Percentiles rank a stretch among this genome's conserved stretches.
These are phyloP conservation scores for Cochlearia excelsa DNA, from an alignment of 345 rosid genomes.

Conservation along the genomic window DNA sequence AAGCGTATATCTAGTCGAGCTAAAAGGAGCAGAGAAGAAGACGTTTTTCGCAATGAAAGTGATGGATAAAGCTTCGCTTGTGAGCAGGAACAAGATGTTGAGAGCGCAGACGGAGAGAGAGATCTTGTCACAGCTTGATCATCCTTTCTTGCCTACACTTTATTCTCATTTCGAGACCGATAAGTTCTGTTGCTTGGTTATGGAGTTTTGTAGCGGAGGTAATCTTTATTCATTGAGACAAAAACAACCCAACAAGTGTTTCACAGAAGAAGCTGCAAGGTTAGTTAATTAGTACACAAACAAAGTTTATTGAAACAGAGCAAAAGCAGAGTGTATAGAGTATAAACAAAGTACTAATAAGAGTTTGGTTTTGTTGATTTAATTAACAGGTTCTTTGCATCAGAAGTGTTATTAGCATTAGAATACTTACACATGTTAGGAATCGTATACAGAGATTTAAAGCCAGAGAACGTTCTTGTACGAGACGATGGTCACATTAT, in stretches of 20 bases:
- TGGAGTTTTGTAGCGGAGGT: constrained; percentile 86
- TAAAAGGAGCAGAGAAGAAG: constrained; percentile 45
- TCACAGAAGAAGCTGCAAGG: constrained; percentile 69
- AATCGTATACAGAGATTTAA: constrained; percentile 14
- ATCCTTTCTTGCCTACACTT: constrained; percentile 78
- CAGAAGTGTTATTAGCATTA: constrained; percentile 57
- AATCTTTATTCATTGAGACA: constrained; percentile 82
- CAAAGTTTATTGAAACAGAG: constrained; percentile 6
- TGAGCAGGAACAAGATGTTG: constrained; percentile 56
- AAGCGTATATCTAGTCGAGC: constrained; percentile 71
- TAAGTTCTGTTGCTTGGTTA: constrained; percentile 67
- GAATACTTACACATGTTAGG: constrained; percentile 64
- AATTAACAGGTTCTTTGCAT: constrained; percentile 50
- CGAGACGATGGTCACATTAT: no score
- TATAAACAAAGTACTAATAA: no score
- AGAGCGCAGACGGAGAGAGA: constrained; percentile 73
- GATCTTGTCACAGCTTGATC: constrained; percentile 65
- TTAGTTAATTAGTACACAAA: constrained; percentile 25
- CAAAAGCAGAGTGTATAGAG: neutral
- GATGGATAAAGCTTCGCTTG: no score
- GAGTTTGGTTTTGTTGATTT: constrained; percentile 4
- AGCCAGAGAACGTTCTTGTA: no score
- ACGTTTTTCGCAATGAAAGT: constrained; percentile 36
- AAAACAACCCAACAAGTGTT: constrained; percentile 58
- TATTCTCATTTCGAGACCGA: constrained; percentile 22